Evolutionary conservation across 2,329 filamentous ascomycete genomes (phyloP).

Genomic region (Kalaharituber pfeilii): DNA sequence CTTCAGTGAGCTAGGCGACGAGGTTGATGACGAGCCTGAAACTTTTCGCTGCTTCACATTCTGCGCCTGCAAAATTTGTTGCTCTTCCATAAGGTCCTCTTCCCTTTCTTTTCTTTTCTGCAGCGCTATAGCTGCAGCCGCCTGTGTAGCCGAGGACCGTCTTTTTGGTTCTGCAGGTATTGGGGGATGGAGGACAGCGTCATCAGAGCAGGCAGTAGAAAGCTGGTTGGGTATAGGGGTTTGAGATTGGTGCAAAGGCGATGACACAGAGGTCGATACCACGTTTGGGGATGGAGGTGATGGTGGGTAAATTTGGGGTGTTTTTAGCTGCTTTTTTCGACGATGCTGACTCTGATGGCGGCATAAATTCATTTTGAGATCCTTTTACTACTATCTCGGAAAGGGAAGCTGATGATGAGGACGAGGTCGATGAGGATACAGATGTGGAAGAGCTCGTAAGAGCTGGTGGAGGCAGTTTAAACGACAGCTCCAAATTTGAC

Average conservation of each 20-base stretch:
- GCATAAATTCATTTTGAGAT: background rate
- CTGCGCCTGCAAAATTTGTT: constrained; percentile 27
- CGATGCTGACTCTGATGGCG: constrained; percentile 13
- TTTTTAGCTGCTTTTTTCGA: background rate
- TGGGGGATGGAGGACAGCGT: constrained; percentile 25
- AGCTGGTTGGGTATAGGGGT: constrained; percentile 25
- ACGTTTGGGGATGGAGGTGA: background rate
- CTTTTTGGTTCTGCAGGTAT: constrained; percentile 31
- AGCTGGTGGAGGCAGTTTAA: constrained; percentile 62
- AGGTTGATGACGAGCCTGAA: background rate
- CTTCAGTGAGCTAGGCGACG: no score
- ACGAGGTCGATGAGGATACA: constrained; percentile 33
- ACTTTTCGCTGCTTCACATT: no score
- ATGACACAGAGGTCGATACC: background rate
- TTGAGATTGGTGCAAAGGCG: background rate
- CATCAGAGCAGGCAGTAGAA: constrained; percentile 1
- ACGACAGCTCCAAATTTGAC: constrained; percentile 46
- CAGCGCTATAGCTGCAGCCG: constrained; percentile 7
- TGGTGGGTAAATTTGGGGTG: background rate
- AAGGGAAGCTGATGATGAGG: background rate
- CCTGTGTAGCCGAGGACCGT: constrained; percentile 33
- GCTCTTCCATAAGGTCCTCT: constrained; percentile 22
- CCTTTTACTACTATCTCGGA: no score
- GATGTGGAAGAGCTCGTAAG: constrained; percentile 32
- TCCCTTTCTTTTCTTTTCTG: constrained; percentile 10